Conservation (phyloP, 345 rosid genomes). For the Brassica carinata region DNA sequence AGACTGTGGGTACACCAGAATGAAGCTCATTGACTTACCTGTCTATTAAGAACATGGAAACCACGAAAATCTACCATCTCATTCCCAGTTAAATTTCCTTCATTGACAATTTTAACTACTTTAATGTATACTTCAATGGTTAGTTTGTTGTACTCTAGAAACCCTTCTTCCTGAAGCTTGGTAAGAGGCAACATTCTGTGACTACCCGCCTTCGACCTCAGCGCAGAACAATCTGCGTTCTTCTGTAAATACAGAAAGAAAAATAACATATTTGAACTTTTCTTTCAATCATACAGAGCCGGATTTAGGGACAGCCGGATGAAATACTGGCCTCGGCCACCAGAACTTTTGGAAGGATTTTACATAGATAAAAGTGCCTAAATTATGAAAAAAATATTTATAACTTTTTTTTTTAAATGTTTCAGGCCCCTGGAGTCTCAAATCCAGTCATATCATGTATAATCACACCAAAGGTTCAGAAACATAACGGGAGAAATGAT, state of each 20-base stretch:
- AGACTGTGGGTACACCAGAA: background rate
- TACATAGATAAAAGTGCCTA: background rate
- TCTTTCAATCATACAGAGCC: background rate
- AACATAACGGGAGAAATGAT: background rate
- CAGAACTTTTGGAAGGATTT: no score
- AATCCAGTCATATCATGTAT: background rate
- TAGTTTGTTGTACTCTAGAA: constrained; percentile 13
- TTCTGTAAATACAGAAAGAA: background rate
- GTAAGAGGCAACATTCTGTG: background rate
- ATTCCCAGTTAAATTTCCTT: constrained; percentile 14
- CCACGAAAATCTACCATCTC: background rate
- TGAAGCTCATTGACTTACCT: constrained; percentile 10
- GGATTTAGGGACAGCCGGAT: background rate
- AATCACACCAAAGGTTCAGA: background rate
- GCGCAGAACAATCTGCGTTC: background rate
- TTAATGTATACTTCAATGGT: constrained; percentile 7
- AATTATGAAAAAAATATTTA: no score
- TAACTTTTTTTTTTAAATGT: background rate
- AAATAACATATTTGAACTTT: background rate
- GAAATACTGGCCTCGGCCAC: background rate
- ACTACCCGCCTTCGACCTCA: constrained; percentile 12
- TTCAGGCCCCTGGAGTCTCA: background rate
- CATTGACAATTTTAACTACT: constrained; percentile 1
- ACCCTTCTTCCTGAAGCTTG: constrained; percentile 13
- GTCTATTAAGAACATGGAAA: constrained; percentile 22